These are phyloP conservation scores for Suillus clintonianus DNA, from an alignment of 768 basidiomycete species.

Conservation along the genomic window DNA sequence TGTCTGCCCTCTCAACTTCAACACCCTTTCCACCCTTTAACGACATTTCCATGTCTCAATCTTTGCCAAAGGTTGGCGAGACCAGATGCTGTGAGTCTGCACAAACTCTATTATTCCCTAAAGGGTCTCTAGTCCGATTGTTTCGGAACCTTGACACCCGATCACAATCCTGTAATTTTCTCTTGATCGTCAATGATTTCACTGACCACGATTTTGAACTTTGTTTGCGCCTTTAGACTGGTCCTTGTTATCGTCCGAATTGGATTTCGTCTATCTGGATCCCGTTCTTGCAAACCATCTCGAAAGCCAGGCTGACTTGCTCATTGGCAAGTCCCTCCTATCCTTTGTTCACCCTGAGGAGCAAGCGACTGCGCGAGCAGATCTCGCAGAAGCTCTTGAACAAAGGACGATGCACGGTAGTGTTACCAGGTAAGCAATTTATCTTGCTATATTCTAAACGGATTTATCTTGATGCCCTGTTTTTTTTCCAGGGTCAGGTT, in stretches of 20 bases:
- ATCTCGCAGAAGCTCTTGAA: conserved; percentile 73
- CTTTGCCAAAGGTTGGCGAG: conserved; percentile 62
- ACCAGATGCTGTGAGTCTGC: conserved; percentile 73
- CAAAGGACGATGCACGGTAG: conserved; percentile 79
- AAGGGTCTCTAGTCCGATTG: conserved; percentile 7
- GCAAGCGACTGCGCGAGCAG: conserved; percentile 68
- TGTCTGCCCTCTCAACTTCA: conserved; percentile 29
- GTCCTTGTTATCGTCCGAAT: conserved; percentile 74
- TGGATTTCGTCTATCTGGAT: conserved; percentile 82
- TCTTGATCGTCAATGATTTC: conserved; percentile 12
- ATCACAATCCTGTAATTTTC: conserved; percentile 20
- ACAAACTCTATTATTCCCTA: conserved; percentile 17
- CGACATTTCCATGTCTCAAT: conserved; percentile 37
- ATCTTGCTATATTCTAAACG: conserved; percentile 1
- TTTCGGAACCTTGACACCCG: conserved; percentile 14
- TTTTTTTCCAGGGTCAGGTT: conserved; percentile 64
- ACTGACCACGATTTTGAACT: conserved; percentile 17
- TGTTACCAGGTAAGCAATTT: conserved; percentile 63
- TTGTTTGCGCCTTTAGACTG: conserved; percentile 56
- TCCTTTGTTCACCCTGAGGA: conserved; percentile 87
- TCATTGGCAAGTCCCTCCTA: conserved; percentile 72
- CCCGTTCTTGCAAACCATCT: conserved; percentile 77
- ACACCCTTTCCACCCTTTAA: conserved; percentile 28
- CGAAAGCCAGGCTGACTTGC: conserved; percentile 62
- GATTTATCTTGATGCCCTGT: conserved; percentile 20